Base-by-base conservation (phyloP, 306 rosid genomes). In the Alnus glutinosa region DNA sequence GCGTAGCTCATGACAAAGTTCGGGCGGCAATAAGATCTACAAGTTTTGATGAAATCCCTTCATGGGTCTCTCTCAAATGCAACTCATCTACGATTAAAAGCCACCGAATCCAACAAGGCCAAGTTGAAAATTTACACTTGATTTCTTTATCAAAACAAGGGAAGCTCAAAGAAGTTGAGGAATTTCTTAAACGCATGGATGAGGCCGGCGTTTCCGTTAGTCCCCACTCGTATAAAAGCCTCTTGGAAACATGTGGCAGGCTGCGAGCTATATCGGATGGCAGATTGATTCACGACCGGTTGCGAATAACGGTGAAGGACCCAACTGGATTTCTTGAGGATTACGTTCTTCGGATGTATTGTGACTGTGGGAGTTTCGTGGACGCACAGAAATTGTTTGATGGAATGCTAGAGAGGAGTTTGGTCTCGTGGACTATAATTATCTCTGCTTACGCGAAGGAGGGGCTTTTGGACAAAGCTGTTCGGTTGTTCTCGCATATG, bases 101-200 rank as follows among this genome's bases (percentile, higher is more conserved):
- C 62, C 70, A 16, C 32, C 58, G 59, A 63, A 14, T 28, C 74
- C 83, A 81, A 71, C 77, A 23, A 4, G 86, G 89, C 46, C 86
- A 83, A 46, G 87, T 88, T 78, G 92, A 90, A 78, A 88, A 87
- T 70, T 62, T 90, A 76, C 88, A 90, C 69, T 70, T 88, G 72
- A 62, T 87, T 83, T 88, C 90, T 70, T 75, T 87, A 62, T 81
- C 94, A 37, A 90, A 85, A 66, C 78, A 83, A 73, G 86, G 90
- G 75, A 85, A 82, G 83, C 77, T 88, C 72, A 74, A 63, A 75
- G 82, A 87, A 74, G 89, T 81, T 62, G 82, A 75, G 15, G 90
- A 90, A 44, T 87, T 90, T 81, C 82, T 90, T 66, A 36, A 71
- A 75, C 81, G 73, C 54, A 82, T 87, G 92, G 87, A 85, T 19